These are phyloP conservation scores for Chrysoporthe cubensis DNA, from an alignment of 2,329 filamentous ascomycete species.

Conservation along the genomic window DNA sequence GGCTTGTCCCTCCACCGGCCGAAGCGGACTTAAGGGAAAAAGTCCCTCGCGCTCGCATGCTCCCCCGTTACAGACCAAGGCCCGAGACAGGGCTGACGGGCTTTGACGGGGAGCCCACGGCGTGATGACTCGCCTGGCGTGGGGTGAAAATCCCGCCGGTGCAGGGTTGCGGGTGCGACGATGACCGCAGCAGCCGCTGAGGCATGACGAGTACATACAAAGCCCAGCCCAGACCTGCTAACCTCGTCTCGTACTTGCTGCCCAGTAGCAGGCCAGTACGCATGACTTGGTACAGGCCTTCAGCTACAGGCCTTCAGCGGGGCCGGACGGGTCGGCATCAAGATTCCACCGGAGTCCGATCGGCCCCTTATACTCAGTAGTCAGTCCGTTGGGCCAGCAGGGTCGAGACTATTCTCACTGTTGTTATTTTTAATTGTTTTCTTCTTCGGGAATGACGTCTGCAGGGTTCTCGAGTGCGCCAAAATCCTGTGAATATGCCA, in stretches of 20 bases:
- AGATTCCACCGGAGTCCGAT: conserved; percentile 15
- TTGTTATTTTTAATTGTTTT: neutral
- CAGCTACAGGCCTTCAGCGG: too few species aligned
- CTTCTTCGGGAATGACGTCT: too few species aligned
- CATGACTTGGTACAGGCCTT: too few species aligned
- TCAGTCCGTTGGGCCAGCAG: neutral
- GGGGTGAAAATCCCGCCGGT: neutral
- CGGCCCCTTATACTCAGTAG: neutral
- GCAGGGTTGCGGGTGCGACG: neutral
- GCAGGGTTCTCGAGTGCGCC: too few species aligned
- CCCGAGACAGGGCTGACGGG: too few species aligned
- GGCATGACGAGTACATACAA: neutral
- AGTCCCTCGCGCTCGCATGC: neutral
- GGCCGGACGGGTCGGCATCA: conserved; percentile 7
- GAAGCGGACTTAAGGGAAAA: conserved; percentile 15
- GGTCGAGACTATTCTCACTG: neutral
- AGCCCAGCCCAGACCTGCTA: neutral
- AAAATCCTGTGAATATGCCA: too few species aligned
- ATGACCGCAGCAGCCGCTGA: neutral
- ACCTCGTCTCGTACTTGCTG: conserved; percentile 4
- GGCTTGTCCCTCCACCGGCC: neutral
- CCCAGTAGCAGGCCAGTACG: neutral
- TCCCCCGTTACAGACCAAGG: too few species aligned
- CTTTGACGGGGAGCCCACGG: too few species aligned
- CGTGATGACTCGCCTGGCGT: neutral